Conservation (phyloP, 192 early-diverging fungal species). For the Phycomyces blakesleeanus region DNA sequence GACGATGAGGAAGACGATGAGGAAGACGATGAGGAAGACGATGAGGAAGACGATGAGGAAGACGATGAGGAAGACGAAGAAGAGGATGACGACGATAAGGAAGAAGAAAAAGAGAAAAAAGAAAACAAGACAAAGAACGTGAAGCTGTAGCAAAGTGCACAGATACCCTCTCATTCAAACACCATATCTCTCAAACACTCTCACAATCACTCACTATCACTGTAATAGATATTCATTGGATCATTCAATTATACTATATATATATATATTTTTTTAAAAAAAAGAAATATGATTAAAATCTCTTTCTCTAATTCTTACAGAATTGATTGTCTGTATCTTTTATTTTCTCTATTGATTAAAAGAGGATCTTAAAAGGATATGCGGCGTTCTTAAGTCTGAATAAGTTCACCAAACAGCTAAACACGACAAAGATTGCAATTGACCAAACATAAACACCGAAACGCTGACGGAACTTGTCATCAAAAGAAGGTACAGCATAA, state of each 20-base stretch:
- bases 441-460: conserved; percentile 55
- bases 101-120: conserved; percentile 43
- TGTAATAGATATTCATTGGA: background rate
- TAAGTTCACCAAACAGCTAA: conserved; percentile 57
- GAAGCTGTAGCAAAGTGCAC: conserved; percentile 12
- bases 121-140: conserved; percentile 34
- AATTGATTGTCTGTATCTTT: no score
- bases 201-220: no score
- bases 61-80: conserved; percentile 44
- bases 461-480: conserved; percentile 52
- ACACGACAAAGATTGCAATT: conserved; percentile 61
- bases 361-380: conserved; percentile 65
- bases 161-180: background rate
- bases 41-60: conserved; percentile 10
- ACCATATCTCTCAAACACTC: background rate
- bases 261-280: no score
- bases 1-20: conserved; percentile 56
- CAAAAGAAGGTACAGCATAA: conserved; percentile 48
- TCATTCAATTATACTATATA: no score
- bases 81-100: conserved; percentile 14
- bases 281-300: no score
- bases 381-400: conserved; percentile 69
- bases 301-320: no score
- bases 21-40: conserved; percentile 38
- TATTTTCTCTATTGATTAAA: conserved; percentile 25